A percentile compares a stretch with the other conserved stretches of the same genome.
Evolutionary conservation across 139 green algal species (phyloP).

Genomic region (Chlorella sp.): DNA sequence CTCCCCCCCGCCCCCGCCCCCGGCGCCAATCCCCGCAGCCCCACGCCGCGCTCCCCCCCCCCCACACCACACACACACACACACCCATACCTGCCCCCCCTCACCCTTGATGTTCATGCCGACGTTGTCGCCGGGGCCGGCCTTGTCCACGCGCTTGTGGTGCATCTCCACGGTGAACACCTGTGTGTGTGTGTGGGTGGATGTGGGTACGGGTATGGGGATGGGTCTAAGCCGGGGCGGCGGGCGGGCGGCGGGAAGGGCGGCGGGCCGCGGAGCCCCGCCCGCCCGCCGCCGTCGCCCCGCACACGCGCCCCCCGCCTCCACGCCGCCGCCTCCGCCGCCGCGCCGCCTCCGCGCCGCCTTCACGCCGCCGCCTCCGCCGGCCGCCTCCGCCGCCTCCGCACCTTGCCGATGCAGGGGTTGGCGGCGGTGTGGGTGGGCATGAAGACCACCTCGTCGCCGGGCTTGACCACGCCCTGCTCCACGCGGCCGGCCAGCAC

Average conservation of each 20-base stretch:
- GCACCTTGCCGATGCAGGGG: constrained; percentile 87
- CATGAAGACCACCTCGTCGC: constrained; percentile 89
- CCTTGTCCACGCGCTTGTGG: constrained; percentile 95
- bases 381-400: neutral
- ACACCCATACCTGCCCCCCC: too few species aligned
- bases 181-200: neutral
- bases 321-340: neutral
- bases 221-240: neutral
- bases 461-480: constrained; percentile 94
- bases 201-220: neutral
- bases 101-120: constrained; percentile 99
- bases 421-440: constrained; percentile 88
- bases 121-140: constrained; percentile 97
- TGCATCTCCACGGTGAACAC: constrained; percentile 99
- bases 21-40: too few species aligned
- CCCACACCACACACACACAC: too few species aligned
- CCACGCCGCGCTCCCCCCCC: too few species aligned
- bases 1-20: too few species aligned
- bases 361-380: too few species aligned
- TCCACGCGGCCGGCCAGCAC: constrained; percentile 98
- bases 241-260: neutral
- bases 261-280: neutral
- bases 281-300: too few species aligned
- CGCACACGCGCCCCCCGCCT: too few species aligned
- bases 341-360: neutral